Base-by-base conservation (phyloP, 306 rosid genomes). In the Cucurbita maxima region DNA sequence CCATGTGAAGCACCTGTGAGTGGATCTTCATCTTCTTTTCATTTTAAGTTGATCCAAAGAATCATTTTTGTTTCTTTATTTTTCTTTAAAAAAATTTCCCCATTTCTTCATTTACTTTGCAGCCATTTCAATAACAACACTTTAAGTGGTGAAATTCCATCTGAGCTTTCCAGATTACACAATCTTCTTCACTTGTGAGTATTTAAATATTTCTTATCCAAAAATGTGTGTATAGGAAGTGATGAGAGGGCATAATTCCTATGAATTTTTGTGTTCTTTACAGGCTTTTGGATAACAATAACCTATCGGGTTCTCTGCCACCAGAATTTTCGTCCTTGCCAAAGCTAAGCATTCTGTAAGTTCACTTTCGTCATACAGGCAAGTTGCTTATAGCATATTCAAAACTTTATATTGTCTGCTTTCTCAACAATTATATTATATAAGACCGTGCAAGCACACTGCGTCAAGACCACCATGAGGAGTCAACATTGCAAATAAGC, bases 51-150 rank as follows among this genome's bases (percentile, higher is more conserved):
- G 45, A 64, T 20, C 34, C 8, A 38, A 25, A 74, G 10, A 15
- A 6, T 8, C 0, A 0, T 38, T 63, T 63, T 63, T 18, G 8
- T 54, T 16, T 53, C 5, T 16, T 61, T 5, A 19, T 55, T 19
- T 0, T 34, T 8, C 5, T 56, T 56, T 10, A 22, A 3, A 50
- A 0, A 14, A 25, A 6, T 41, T 25, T 13, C 0, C 37, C 30
- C 30, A 74, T 58, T 22, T 58, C 38, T 58, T 74, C 52, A 45
- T 58, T 74, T 74, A 58, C 69, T 71, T 41, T 22, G 80, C 83
- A 85, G 87, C 59, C 89, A 85, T 77, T 75, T 85, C 87, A 85
- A 85, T 71, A 85, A 85, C 76, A 85, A 85, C 74, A 80, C 82
- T 18, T 77, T 85, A 11, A 85, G 83, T 61, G 85, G 83, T 59